A percentile compares a stretch with the other conserved stretches of the same genome.
Evolutionary conservation across 2,329 filamentous ascomycete genomes (phyloP).

Genomic region (Huntiella bhutanensis): DNA sequence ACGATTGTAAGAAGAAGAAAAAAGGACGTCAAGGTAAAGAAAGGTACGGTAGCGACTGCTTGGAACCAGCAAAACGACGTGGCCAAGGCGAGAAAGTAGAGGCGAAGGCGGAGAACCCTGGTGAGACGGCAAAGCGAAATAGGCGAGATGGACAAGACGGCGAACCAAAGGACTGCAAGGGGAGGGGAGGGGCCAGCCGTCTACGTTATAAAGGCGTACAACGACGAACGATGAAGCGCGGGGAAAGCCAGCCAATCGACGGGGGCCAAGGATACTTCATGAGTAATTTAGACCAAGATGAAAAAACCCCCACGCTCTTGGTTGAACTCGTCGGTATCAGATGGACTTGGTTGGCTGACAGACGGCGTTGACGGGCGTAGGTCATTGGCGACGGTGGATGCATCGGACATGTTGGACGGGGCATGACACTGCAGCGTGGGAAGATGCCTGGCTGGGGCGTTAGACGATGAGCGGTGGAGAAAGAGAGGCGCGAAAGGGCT

Average conservation of each 20-base stretch:
- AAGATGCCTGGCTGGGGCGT: too few relatives aligned
- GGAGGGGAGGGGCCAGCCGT: not conserved
- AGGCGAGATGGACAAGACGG: not conserved
- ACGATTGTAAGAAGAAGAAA: too few relatives aligned
- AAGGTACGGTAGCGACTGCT: not conserved
- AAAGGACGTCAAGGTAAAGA: too few relatives aligned
- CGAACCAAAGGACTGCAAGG: not conserved
- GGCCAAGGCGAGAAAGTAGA: conserved; percentile 2
- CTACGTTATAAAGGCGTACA: not conserved
- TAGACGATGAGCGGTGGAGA: too few relatives aligned
- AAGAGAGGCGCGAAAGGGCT: too few relatives aligned
- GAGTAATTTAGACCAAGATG: not conserved
- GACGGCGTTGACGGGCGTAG: too few relatives aligned
- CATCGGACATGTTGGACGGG: too few relatives aligned
- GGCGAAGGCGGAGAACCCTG: not conserved
- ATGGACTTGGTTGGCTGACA: too few relatives aligned
- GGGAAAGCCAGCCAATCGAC: not conserved
- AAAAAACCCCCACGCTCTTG: too few relatives aligned
- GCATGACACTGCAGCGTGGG: too few relatives aligned
- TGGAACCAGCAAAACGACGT: not conserved
- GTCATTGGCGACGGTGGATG: too few relatives aligned
- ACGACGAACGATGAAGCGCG: not conserved
- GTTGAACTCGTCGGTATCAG: too few relatives aligned
- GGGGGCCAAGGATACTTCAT: not conserved
- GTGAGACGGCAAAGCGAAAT: not conserved